phyloP scores from a whole-genome alignment of 352 stramenopile genomes.

The Phytophthora kernoviae region DNA sequence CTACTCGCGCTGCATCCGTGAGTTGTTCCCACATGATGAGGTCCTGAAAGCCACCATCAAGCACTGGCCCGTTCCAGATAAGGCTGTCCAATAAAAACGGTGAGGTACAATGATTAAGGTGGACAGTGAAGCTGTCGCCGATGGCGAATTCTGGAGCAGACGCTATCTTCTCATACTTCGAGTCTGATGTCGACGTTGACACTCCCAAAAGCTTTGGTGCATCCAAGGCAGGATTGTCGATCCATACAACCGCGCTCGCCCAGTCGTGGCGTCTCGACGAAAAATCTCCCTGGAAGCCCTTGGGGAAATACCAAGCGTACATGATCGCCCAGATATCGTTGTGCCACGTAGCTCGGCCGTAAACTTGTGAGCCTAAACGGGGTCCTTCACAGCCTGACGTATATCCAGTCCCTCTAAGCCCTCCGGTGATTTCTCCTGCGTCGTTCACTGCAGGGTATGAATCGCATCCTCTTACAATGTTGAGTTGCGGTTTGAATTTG shows the following conservation, averaged over 20 bases:
- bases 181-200: neutral
- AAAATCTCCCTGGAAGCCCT: neutral
- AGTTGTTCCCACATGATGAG: conserved; percentile 2
- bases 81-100: neutral
- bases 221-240: neutral
- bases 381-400: neutral
- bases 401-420: neutral
- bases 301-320: neutral
- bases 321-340: neutral
- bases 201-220: neutral
- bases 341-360: neutral
- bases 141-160: neutral
- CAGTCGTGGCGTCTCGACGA: neutral
- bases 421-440: neutral
- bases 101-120: neutral
- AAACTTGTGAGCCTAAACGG: neutral
- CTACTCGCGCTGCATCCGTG: neutral
- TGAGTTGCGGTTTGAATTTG: conserved; percentile 1
- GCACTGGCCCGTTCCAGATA: neutral
- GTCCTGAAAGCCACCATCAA: neutral
- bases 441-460: neutral
- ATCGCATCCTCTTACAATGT: neutral
- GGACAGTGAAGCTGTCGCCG: neutral
- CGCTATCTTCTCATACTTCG: neutral
- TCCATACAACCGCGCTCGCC: neutral